Base-by-base conservation (phyloP, 2,329 filamentous ascomycete genomes). In the Aspergillus japonicus region DNA sequence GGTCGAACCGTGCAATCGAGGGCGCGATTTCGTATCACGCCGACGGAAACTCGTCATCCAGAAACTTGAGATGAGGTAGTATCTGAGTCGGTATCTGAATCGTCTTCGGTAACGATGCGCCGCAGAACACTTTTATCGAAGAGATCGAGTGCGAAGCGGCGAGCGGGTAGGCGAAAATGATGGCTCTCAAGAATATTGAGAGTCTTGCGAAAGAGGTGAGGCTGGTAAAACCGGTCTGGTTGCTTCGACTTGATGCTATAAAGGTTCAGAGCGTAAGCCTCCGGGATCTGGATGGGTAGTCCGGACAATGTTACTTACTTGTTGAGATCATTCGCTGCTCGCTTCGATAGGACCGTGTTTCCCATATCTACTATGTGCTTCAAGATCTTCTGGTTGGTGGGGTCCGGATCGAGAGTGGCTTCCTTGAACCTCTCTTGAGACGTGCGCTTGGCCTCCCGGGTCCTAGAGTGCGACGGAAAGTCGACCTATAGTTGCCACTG, bases 41-140 rank as follows among this genome's bases (percentile, higher is more conserved):
- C 23, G 8, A 42, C 33, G 11, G 14, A 12, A 29, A 47, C 12
- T 12, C 19, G 47, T 62, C 59, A 68, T 26, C 54, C 59, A n/a
- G 66, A 68, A 42, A 59, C 67, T 58, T 68, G 59, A 23, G 69
- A 74, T 3, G 68, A 73, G 29, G 67, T 68, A 1, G 67, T 68
- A 31, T 74, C 75, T 1, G 71, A 74, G 35, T 75, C 72, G 5
- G 62, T 58, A 42, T 76, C 75, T 12, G 78, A 78, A 21, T 90
- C 89, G 68, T 91, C 89, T 54, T 90, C 88, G 59, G 96, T 87
- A 12, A 99, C 90, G 61, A 97, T 90, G 65, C 87, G 86, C 64
- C 92, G 83, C 77, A 98, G 83, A 48, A 98, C 91, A 60, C 86
- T 88, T 77, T 94, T 95, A 70, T 98, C 94, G 69, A 99, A 99